phyloP scores from a whole-genome alignment of 2,329 filamentous ascomycete genomes.

The Fusarium sacchari region DNA sequence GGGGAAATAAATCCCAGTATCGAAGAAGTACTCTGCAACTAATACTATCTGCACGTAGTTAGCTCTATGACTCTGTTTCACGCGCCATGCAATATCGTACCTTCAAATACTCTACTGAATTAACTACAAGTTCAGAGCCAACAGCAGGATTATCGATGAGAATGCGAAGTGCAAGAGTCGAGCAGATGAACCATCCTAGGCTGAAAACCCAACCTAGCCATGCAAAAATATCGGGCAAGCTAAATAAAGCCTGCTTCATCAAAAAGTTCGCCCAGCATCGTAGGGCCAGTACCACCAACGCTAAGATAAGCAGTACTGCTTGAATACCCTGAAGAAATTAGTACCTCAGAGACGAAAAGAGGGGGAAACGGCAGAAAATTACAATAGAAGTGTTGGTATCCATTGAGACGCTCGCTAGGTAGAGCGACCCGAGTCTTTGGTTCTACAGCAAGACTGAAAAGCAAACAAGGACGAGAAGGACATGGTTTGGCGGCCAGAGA shows the following conservation, averaged over 20 bases:
- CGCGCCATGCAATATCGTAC: not conserved
- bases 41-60: not conserved
- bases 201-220: constrained; percentile 18
- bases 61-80: not conserved
- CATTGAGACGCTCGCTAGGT: not conserved
- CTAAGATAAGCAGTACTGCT: not conserved
- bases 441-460: not conserved
- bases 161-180: constrained; percentile 11
- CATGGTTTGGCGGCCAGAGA: not conserved
- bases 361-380: not conserved
- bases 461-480: not conserved
- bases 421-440: not conserved
- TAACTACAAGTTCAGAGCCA: not conserved
- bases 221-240: not conserved
- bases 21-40: constrained; percentile 6
- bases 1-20: constrained; percentile 8
- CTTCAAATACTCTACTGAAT: constrained; percentile 6
- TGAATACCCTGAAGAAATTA: not conserved
- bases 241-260: not conserved
- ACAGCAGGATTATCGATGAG: not conserved
- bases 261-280: not conserved
- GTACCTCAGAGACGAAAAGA: not conserved
- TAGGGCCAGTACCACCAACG: not conserved
- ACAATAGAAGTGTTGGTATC: not conserved
- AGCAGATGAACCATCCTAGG: constrained; percentile 18